Evolutionary conservation across 1,284 basidiomycete species (phyloP).

Genomic region (Neolentinus lepideus): DNA sequence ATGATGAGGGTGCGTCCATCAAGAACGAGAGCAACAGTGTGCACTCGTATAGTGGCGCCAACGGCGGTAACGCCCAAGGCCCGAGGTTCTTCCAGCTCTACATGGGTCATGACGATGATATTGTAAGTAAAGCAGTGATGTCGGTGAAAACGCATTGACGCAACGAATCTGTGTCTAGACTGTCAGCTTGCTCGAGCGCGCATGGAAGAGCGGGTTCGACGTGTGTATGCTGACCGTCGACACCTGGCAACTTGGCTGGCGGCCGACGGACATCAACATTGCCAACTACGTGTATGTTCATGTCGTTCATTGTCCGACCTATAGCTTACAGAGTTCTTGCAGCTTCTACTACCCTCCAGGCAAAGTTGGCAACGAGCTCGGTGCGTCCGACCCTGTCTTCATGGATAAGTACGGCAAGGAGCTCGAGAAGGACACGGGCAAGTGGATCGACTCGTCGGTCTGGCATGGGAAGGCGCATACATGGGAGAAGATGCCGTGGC

Average conservation of each 20-base stretch:
- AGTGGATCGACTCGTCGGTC: slow-evolving; percentile 46
- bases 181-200: slow-evolving; percentile 37
- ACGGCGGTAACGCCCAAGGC: slow-evolving; percentile 29
- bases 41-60: slow-evolving; percentile 25
- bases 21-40: slow-evolving; percentile 32
- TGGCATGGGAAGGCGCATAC: slow-evolving; percentile 54
- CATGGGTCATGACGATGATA: slow-evolving; percentile 49
- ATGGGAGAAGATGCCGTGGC: slow-evolving; percentile 47
- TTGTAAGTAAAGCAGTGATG: slow-evolving; percentile 22
- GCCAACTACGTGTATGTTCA: slow-evolving; percentile 38
- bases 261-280: slow-evolving; percentile 47
- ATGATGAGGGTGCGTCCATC: slow-evolving; percentile 30
- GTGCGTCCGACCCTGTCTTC: slow-evolving; percentile 47
- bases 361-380: slow-evolving; percentile 37
- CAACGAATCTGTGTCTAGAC: slow-evolving; percentile 23
- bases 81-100: slow-evolving; percentile 57
- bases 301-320: background rate
- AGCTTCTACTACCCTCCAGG: slow-evolving; percentile 32
- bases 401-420: slow-evolving; percentile 41
- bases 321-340: background rate
- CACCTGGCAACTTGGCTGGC: slow-evolving; percentile 55
- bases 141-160: background rate
- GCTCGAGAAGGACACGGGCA: slow-evolving; percentile 34
- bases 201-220: slow-evolving; percentile 42
- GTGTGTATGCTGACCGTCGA: slow-evolving; percentile 51